Percentiles rank a stretch among this genome's conserved stretches.
phyloP scores from a whole-genome alignment of 352 stramenopile species.

The Paralagenidium karlingii region DNA sequence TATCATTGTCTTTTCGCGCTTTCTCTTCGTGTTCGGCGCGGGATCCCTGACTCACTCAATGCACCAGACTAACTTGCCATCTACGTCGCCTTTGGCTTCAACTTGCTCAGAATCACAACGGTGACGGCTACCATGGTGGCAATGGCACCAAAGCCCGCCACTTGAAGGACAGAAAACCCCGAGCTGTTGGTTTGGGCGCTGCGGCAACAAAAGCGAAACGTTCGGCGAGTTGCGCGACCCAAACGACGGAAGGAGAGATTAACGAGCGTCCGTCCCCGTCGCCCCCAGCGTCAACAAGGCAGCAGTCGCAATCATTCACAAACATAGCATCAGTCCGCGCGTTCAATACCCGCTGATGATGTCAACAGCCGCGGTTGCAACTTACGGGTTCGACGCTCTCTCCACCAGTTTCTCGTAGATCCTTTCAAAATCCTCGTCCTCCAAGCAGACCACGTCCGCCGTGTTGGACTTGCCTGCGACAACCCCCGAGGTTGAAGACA shows the following conservation, averaged over 20 bases:
- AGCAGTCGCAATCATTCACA: background rate
- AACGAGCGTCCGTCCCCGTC: background rate
- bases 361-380: no score
- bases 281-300: no score
- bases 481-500: slow-evolving; percentile 4
- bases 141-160: slow-evolving; percentile 5
- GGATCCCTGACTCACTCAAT: no score
- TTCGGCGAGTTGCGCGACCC: no score
- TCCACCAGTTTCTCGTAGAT: slow-evolving; percentile 23
- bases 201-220: slow-evolving; percentile 1
- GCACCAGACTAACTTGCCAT: no score
- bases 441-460: slow-evolving; percentile 19
- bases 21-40: no score
- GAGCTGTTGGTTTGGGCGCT: slow-evolving; percentile 11
- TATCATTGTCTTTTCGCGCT: no score
- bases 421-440: slow-evolving; percentile 18
- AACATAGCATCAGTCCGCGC: slow-evolving; percentile 1
- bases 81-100: no score
- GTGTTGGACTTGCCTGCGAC: slow-evolving; percentile 5
- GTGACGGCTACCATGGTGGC: slow-evolving; percentile 10
- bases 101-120: no score
- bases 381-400: slow-evolving; percentile 38
- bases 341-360: no score
- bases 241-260: slow-evolving; percentile 1
- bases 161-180: slow-evolving; percentile 4